phyloP scores from a whole-genome alignment of 1,284 basidiomycete species.

The Pisolithus thermaeus region DNA sequence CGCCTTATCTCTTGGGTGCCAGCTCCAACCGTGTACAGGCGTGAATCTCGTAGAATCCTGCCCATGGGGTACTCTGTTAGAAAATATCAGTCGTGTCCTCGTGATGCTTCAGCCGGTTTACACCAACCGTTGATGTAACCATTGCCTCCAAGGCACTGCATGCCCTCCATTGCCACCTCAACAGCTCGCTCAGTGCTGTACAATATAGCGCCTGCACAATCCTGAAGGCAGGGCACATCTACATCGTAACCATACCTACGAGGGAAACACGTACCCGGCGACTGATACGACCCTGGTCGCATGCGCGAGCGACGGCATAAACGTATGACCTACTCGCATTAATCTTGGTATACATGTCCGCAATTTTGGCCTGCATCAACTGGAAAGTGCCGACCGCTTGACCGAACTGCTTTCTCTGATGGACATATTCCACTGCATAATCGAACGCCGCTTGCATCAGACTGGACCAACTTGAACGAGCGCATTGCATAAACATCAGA shows the following conservation, averaged over 20 bases:
- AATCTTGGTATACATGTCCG: slow-evolving; percentile 95
- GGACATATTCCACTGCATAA: slow-evolving; percentile 82
- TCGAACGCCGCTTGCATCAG: slow-evolving; percentile 96
- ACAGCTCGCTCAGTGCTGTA: slow-evolving; percentile 88
- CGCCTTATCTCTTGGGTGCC: slow-evolving; percentile 89
- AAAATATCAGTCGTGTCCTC: background rate
- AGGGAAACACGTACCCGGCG: slow-evolving; percentile 55
- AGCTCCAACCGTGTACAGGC: slow-evolving; percentile 86
- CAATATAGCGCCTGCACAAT: slow-evolving; percentile 88
- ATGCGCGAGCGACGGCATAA: slow-evolving; percentile 87
- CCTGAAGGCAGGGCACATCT: slow-evolving; percentile 40
- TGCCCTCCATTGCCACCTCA: slow-evolving; percentile 85
- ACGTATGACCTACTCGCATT: slow-evolving; percentile 88
- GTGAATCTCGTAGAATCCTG: slow-evolving; percentile 77
- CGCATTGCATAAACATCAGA: background rate
- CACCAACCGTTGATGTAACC: slow-evolving; percentile 83
- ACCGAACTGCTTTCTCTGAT: slow-evolving; percentile 89
- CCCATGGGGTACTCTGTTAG: slow-evolving; percentile 79
- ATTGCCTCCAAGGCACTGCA: slow-evolving; percentile 90
- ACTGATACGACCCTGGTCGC: slow-evolving; percentile 78
- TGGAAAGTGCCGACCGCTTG: slow-evolving; percentile 89
- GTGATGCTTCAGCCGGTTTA: background rate
- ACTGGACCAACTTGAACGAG: slow-evolving; percentile 34
- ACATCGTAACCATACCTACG: background rate
- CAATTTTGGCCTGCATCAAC: slow-evolving; percentile 86